Percentiles rank a stretch among this genome's conserved stretches.
phyloP scores from a whole-genome alignment of 768 basidiomycete species.

The Cystofilobasidium macerans region DNA sequence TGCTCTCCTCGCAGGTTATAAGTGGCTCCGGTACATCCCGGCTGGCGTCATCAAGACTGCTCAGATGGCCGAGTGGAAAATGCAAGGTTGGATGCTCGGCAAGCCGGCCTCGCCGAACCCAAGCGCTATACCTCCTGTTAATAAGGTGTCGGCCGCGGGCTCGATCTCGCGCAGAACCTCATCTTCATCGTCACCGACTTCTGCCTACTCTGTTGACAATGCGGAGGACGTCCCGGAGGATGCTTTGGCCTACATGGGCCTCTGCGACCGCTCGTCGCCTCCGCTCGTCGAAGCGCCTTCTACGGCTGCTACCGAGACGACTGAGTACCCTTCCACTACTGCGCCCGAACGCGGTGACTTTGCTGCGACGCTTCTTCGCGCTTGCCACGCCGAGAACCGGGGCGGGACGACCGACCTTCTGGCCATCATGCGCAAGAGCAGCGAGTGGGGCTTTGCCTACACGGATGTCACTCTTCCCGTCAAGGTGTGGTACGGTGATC shows the following conservation, averaged over 20 bases:
- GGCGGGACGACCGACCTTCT: slow-evolving; percentile 84
- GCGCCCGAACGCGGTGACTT: slow-evolving; percentile 44
- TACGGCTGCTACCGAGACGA: neutral
- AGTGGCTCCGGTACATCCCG: slow-evolving; percentile 94
- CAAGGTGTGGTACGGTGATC: slow-evolving; percentile 84
- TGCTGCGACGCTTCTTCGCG: slow-evolving; percentile 82
- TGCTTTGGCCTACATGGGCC: neutral
- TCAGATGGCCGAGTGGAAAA: slow-evolving; percentile 92
- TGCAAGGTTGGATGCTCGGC: slow-evolving; percentile 94
- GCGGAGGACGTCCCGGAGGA: neutral
- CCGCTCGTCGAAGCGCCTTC: slow-evolving; percentile 6
- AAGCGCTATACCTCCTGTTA: too few relatives aligned
- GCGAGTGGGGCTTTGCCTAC: slow-evolving; percentile 85
- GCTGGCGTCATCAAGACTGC: slow-evolving; percentile 85
- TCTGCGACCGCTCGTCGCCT: neutral
- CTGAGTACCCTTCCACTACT: slow-evolving; percentile 26
- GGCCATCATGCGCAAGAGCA: slow-evolving; percentile 59
- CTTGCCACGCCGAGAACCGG: slow-evolving; percentile 61
- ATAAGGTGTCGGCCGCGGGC: too few relatives aligned
- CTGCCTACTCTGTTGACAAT: too few relatives aligned
- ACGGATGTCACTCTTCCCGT: slow-evolving; percentile 61
- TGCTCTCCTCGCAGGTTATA: slow-evolving; percentile 50
- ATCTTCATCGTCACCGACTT: too few relatives aligned
- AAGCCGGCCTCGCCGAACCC: slow-evolving; percentile 54
- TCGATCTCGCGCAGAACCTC: too few relatives aligned